Base-by-base conservation (phyloP, 805 yeast genomes). In the Sugiyamaella lignohabitans region DNA sequence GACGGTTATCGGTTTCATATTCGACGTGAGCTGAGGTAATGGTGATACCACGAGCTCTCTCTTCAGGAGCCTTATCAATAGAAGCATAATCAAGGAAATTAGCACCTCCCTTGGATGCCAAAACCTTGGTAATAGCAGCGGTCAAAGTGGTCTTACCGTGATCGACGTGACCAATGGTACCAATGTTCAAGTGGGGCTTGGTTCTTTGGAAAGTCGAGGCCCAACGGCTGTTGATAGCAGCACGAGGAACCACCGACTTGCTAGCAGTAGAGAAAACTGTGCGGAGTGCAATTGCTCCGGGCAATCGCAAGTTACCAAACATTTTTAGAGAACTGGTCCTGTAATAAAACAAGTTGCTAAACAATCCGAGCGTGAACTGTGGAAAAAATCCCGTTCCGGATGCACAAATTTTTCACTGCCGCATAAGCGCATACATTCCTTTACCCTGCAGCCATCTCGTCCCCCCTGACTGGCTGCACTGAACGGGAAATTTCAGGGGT, bases 11-110 rank as follows among this genome's bases (percentile, higher is more conserved):
- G 53, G 98, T 91, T 71, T 87, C 94, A 72, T 89, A 91, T 73
- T 91, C 97, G 63, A 89, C 97, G 68, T 91, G 98, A 47, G 98
- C 97, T 57, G 96, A 84, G 49, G 96, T 87, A 66, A 91, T 91
- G 55, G 98, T 91, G 71, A 91, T 91, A 80, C 98, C 98, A 78
- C 98, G 87, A 49, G 95, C 97, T 75, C 96, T 85, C 77, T 93
- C 98, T 75, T 91, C 98, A 57, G 98, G 98, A 40, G 98, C 98
- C 71, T 86, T 85, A 73, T 91, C 98, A 62, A 91, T 93, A 53
- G 96, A 68, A 45, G 86, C 76, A 67, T 93, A 93, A 69, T 93
- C 98, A 73, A 88, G 76, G 78, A 93, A 91, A 61, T 73, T 75
- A 56, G 98, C 98, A 66, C 94, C 95, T 63, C 96, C 97, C 61